Evolutionary conservation across 2,329 filamentous ascomycete species (phyloP).

Genomic region (Sclerotinia glacialis): DNA sequence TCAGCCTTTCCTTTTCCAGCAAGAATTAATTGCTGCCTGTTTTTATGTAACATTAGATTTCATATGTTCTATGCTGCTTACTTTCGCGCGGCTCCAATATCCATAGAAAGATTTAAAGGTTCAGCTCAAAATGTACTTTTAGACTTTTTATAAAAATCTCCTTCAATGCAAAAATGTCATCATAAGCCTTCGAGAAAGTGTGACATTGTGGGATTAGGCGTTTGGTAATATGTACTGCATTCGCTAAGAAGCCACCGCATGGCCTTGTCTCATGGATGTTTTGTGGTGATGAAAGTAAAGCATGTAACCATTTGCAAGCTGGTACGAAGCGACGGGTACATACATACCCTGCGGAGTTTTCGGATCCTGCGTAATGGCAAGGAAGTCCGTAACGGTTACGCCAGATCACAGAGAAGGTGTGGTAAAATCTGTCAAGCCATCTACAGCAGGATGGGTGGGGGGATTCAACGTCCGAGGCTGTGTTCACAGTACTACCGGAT

Average conservation of each 20-base stretch:
- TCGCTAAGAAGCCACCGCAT: constrained; percentile 4
- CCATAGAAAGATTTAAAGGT: not conserved
- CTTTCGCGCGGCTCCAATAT: not conserved
- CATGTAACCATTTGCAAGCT: not conserved
- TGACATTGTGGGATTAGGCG: not conserved
- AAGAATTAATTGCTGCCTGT: constrained; percentile 13
- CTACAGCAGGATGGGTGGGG: not conserved
- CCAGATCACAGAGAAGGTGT: not conserved
- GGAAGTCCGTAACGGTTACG: not conserved
- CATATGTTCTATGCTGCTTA: constrained; percentile 11
- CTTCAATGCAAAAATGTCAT: constrained; percentile 5
- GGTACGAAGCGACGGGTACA: not conserved
- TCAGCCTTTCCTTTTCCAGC: constrained; percentile 1
- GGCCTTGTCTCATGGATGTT: not conserved
- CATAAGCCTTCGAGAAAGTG: not conserved
- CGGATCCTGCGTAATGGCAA: not conserved
- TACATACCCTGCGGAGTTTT: not conserved
- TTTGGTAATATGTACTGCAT: not conserved
- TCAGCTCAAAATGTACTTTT: constrained; percentile 19
- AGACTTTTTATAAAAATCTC: constrained; percentile 3
- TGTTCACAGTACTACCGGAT: not conserved
- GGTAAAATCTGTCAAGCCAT: not conserved
- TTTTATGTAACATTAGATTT: constrained; percentile 11
- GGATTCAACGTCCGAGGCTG: constrained; percentile 3
- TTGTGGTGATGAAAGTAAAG: too few relatives aligned